Percentiles rank a stretch among this genome's conserved stretches.
Evolutionary conservation across 805 yeast species (phyloP).

Genomic region (Wickerhamomyces alni): DNA sequence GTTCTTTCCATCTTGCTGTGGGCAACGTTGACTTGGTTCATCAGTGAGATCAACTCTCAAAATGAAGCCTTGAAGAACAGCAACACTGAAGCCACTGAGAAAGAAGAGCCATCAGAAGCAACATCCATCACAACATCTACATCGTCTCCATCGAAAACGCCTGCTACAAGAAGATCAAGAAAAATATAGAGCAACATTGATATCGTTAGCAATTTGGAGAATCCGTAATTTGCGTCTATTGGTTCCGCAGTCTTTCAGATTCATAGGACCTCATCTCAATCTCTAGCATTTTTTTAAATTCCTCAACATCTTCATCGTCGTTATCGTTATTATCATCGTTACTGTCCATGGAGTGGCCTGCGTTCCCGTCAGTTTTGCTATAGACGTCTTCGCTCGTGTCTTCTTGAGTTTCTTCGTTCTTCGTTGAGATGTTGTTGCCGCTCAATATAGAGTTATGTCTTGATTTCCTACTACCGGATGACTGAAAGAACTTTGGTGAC

Average conservation of each 20-base stretch:
- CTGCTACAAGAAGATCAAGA: slow-evolving; percentile 3
- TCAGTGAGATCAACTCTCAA: slow-evolving; percentile 52
- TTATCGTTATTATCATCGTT: neutral
- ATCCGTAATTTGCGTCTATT: neutral
- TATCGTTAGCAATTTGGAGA: neutral
- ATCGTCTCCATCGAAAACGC: neutral
- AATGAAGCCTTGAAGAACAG: slow-evolving; percentile 26
- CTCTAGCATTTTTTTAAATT: slow-evolving; percentile 17
- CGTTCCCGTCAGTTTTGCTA: too few relatives aligned
- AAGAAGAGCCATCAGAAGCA: neutral
- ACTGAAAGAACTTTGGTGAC: slow-evolving; percentile 15
- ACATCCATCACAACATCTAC: neutral
- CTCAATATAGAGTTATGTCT: neutral
- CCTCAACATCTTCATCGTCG: slow-evolving; percentile 18
- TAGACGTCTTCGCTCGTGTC: too few relatives aligned
- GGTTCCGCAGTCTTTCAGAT: slow-evolving; percentile 9
- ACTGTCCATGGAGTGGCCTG: too few relatives aligned
- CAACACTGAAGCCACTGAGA: slow-evolving; percentile 21
- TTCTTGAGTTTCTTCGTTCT: neutral
- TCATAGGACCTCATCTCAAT: slow-evolving; percentile 20
- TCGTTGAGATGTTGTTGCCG: neutral
- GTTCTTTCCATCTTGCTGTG: slow-evolving; percentile 63
- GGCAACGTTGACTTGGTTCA: slow-evolving; percentile 84
- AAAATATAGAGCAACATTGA: neutral
- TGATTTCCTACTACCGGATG: neutral